These are phyloP conservation scores for Rubus parviflorus DNA, from an alignment of 306 rosid genomes.

Conservation along the genomic window DNA sequence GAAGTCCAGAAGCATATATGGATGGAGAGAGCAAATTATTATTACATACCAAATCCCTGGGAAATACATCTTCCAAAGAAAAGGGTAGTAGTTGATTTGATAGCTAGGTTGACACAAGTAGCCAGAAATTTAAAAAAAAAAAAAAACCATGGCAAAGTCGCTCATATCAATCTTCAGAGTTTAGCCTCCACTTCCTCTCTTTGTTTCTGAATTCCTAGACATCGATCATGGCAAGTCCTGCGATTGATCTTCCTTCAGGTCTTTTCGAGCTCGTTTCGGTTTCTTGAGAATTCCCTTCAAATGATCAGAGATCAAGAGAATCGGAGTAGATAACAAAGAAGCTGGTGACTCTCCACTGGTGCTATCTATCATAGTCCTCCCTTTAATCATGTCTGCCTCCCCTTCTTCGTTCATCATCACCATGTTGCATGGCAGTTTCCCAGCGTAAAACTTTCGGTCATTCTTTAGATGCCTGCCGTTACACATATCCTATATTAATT, in stretches of 20 bases:
- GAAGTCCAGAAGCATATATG: not conserved
- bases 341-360: conserved; percentile 13
- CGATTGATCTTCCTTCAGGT: not conserved
- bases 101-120: not conserved
- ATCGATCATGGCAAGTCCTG: not conserved
- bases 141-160: not conserved
- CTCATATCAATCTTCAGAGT: not conserved
- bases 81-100: not conserved
- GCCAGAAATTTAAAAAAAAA: not conserved
- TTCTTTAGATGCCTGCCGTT: conserved; percentile 45
- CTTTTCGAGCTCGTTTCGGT: not conserved
- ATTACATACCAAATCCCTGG: not conserved
- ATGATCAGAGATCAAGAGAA: conserved; percentile 11
- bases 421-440: conserved; percentile 47
- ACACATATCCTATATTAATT: not conserved
- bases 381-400: conserved; percentile 43
- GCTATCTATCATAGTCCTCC: conserved; percentile 16
- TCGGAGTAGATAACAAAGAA: conserved; percentile 7
- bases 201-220: not conserved
- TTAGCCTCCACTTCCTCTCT: not conserved
- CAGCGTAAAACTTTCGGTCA: conserved; percentile 35
- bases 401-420: conserved; percentile 54
- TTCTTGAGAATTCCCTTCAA: conserved; percentile 20
- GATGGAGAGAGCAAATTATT: not conserved
- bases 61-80: not conserved